phyloP scores from a whole-genome alignment of 1,284 basidiomycete species.

The Pterula multifida region DNA sequence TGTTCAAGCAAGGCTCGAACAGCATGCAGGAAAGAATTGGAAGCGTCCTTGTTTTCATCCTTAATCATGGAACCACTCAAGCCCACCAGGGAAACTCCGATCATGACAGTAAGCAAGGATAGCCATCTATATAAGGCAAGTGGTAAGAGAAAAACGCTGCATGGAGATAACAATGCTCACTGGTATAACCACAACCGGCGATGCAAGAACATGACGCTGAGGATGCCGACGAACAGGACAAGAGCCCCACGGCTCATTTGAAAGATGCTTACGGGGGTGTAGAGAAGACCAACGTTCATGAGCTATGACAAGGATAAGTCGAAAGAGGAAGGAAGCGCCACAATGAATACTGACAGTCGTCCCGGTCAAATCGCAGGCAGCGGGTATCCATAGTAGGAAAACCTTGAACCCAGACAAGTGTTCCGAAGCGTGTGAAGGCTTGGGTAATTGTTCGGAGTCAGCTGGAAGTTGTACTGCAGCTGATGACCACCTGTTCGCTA shows the following conservation, averaged over 20 bases:
- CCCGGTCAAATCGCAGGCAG: conserved; percentile 76
- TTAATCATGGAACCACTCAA: conserved; percentile 83
- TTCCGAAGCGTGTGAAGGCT: conserved; percentile 9
- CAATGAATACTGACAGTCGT: conserved; percentile 53
- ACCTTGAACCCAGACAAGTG: conserved; percentile 47
- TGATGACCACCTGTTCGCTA: conserved; percentile 32
- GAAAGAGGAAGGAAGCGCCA: conserved; percentile 9
- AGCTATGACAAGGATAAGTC: conserved; percentile 32
- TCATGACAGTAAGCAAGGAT: conserved; percentile 83
- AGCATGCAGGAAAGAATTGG: conserved; percentile 15
- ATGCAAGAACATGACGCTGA: conserved; percentile 87
- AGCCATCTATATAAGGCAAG: conserved; percentile 55
- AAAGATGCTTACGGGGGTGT: conserved; percentile 95
- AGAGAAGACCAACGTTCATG: conserved; percentile 92
- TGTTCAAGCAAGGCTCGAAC: conserved; percentile 12
- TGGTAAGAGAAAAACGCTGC: conserved; percentile 9
- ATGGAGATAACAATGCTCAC: conserved; percentile 26
- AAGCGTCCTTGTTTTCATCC: conserved; percentile 44
- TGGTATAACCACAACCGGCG: conserved; percentile 73
- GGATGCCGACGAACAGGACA: conserved; percentile 90
- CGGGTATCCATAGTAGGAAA: conserved; percentile 78
- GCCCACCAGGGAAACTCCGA: conserved; percentile 85
- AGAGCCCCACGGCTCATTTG: conserved; percentile 97
- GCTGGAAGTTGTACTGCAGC: conserved; percentile 43
- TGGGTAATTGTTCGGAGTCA: conserved; percentile 29